Evolutionary conservation across 2,329 filamentous ascomycete genomes (phyloP).

Genomic region (Hansfordia pulvinata): DNA sequence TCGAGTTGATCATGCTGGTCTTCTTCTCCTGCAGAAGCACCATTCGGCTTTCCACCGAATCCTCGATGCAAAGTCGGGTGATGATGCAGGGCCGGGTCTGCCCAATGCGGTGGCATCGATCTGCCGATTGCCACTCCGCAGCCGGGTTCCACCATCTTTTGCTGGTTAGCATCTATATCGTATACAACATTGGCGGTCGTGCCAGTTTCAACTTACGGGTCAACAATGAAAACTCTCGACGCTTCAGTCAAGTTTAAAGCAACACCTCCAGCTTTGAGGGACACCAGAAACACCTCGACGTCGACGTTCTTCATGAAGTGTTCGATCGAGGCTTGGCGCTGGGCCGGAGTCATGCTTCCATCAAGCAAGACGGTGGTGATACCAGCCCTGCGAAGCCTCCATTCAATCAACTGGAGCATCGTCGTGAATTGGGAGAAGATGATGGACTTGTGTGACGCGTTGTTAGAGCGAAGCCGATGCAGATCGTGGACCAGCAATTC

Average conservation of each 20-base stretch:
- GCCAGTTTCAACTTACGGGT: slow-evolving; percentile 53
- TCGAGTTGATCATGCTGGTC: slow-evolving; percentile 93
- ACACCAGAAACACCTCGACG: slow-evolving; percentile 92
- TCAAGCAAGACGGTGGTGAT: slow-evolving; percentile 98
- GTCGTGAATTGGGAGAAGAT: slow-evolving; percentile 96
- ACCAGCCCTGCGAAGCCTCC: slow-evolving; percentile 88
- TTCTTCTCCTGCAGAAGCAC: slow-evolving; percentile 97
- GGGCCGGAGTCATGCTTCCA: slow-evolving; percentile 88
- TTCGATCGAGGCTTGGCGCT: slow-evolving; percentile 86
- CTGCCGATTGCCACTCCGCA: slow-evolving; percentile 97
- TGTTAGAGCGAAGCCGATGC: slow-evolving; percentile 82
- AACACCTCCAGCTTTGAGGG: slow-evolving; percentile 89
- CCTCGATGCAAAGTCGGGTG: slow-evolving; percentile 88
- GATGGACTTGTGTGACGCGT: slow-evolving; percentile 89
- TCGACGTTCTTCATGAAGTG: slow-evolving; percentile 94
- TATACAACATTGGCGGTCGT: not conserved
- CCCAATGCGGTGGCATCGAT: slow-evolving; percentile 87
- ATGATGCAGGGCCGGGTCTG: slow-evolving; percentile 90
- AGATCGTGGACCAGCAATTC: slow-evolving; percentile 91
- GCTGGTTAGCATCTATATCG: slow-evolving; percentile 7
- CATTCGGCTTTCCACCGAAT: slow-evolving; percentile 93
- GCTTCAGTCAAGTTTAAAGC: slow-evolving; percentile 93
- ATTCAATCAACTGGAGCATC: slow-evolving; percentile 94
- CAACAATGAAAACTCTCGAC: slow-evolving; percentile 87
- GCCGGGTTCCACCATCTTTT: slow-evolving; percentile 97